These are phyloP conservation scores for Hymenoscyphus linearis DNA, from an alignment of 2,329 filamentous ascomycete genomes.

Conservation along the genomic window DNA sequence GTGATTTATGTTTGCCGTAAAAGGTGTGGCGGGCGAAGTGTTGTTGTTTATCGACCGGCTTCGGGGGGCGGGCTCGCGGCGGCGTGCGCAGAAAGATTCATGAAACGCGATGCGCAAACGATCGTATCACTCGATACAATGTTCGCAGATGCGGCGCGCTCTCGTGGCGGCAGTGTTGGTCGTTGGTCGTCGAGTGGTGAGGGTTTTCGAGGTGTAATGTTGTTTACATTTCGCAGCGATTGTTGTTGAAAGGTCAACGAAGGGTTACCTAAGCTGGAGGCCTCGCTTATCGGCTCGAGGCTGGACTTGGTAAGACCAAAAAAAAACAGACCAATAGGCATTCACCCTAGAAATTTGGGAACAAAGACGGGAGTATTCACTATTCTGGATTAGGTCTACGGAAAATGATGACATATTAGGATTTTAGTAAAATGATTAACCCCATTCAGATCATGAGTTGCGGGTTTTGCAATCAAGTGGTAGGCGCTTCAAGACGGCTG, in stretches of 20 bases:
- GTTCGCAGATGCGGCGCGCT: background rate
- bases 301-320: background rate
- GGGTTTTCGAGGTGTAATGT: conserved; percentile 9
- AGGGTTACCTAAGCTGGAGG: background rate
- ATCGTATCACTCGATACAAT: conserved; percentile 9
- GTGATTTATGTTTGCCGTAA: conserved; percentile 6
- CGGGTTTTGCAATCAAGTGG: background rate
- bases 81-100: background rate
- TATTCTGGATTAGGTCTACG: background rate
- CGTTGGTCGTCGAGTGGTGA: conserved; percentile 5
- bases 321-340: background rate
- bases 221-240: conserved; percentile 7
- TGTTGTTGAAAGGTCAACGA: conserved; percentile 6
- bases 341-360: background rate
- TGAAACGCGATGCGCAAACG: conserved; percentile 7
- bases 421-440: background rate
- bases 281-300: background rate
- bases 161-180: conserved; percentile 6
- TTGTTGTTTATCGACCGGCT: conserved; percentile 21
- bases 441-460: background rate
- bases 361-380: background rate
- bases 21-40: conserved; percentile 18
- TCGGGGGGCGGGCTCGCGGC: background rate
- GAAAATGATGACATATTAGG: background rate
- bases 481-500: background rate